A percentile compares a stretch with the other conserved stretches of the same genome.
Evolutionary conservation across 768 basidiomycete genomes (phyloP).

Genomic region (Mycena galopus): DNA sequence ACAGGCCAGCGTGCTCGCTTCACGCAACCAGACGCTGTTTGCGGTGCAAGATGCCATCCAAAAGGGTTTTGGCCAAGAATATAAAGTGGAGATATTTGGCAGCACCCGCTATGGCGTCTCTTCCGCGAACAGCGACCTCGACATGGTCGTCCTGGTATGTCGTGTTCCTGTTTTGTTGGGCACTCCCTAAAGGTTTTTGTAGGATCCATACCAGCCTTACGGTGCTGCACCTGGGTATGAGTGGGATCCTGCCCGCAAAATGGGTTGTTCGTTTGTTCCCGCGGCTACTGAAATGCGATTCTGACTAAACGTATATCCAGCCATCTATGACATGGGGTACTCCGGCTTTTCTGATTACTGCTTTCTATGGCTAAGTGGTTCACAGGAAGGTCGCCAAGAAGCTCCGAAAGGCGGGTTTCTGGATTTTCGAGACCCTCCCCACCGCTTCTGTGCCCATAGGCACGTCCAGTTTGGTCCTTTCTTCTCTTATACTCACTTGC

Average conservation of each 20-base stretch:
- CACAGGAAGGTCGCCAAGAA: constrained; percentile 48
- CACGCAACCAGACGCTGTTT: constrained; percentile 1
- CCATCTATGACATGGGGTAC: constrained; percentile 47
- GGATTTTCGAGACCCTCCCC: constrained; percentile 44
- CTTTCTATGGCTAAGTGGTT: not conserved
- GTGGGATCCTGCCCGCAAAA: not conserved
- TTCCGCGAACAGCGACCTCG: constrained; percentile 38
- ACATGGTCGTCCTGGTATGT: constrained; percentile 58
- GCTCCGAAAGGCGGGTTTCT: constrained; percentile 52
- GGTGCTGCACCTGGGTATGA: constrained; percentile 33
- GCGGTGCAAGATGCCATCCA: constrained; percentile 27
- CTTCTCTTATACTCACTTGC: not conserved
- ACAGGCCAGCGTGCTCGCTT: not conserved
- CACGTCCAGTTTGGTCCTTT: constrained; percentile 34
- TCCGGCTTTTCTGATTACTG: not conserved
- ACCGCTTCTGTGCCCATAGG: constrained; percentile 60
- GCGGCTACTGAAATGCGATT: not conserved
- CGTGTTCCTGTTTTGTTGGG: not conserved
- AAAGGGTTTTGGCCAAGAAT: constrained; percentile 25
- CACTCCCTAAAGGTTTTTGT: not conserved
- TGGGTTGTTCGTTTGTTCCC: constrained; percentile 25
- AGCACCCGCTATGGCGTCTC: constrained; percentile 38
- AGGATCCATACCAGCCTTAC: constrained; percentile 43
- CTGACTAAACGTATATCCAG: constrained; percentile 39
- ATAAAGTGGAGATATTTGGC: constrained; percentile 37